A percentile compares a stretch with the other conserved stretches of the same genome.
These are phyloP conservation scores for Ustilago loliicola DNA, from an alignment of 1,284 basidiomycete species.

Conservation along the genomic window DNA sequence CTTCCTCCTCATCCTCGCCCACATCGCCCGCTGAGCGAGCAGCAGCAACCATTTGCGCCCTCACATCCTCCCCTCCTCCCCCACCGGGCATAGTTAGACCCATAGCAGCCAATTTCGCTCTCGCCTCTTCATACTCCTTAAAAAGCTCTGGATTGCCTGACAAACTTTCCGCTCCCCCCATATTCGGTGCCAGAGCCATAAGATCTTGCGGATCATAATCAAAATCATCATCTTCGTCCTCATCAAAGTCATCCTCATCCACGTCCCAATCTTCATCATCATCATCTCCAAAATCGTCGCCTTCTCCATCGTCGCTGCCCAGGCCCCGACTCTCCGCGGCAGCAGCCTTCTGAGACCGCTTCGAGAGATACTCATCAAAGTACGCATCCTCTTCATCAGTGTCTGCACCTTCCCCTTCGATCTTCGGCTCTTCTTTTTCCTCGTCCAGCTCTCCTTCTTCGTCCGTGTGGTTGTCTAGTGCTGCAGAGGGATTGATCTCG, in stretches of 20 bases:
- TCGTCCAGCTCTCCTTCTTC: conserved; percentile 76
- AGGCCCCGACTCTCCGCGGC: conserved; percentile 67
- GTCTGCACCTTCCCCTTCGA: conserved; percentile 48
- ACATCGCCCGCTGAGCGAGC: conserved; percentile 6
- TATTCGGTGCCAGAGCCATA: conserved; percentile 53
- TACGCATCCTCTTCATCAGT: conserved; percentile 73
- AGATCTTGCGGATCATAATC: conserved; percentile 66
- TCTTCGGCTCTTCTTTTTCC: conserved; percentile 49
- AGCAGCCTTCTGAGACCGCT: conserved; percentile 26
- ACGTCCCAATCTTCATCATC: conserved; percentile 79
- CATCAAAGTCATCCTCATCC: conserved; percentile 68
- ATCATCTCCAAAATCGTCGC: conserved; percentile 15
- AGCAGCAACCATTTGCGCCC: conserved; percentile 17
- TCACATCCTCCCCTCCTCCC: not conserved
- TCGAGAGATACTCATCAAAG: conserved; percentile 40
- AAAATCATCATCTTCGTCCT: conserved; percentile 60
- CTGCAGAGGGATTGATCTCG: conserved; percentile 69
- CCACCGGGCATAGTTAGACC: conserved; percentile 27
- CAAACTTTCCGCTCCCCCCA: conserved; percentile 47
- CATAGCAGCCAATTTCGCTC: conserved; percentile 48
- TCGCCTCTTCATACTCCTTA: conserved; percentile 63
- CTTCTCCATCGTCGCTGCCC: conserved; percentile 74
- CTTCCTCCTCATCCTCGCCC: conserved; percentile 27
- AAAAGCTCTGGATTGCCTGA: conserved; percentile 56
- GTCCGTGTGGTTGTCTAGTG: conserved; percentile 76